Evolutionary conservation across 2,329 filamentous ascomycete species (phyloP).

Genomic region (Xylaria hypoxylon): DNA sequence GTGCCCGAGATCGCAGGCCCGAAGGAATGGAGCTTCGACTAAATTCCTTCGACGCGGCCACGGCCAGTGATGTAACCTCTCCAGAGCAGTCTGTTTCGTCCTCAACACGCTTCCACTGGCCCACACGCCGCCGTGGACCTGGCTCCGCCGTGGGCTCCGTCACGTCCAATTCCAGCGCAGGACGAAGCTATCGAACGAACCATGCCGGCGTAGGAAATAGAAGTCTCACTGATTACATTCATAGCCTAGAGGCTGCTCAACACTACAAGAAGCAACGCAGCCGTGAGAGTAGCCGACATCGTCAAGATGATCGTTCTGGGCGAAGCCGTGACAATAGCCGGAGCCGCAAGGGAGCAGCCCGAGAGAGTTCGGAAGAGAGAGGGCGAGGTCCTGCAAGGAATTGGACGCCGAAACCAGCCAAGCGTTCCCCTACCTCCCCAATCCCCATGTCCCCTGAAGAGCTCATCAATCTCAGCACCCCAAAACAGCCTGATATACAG

Average conservation of each 20-base stretch:
- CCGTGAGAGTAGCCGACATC: conserved; percentile 65
- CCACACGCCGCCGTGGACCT: conserved; percentile 63
- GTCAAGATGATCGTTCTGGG: conserved; percentile 55
- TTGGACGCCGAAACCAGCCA: conserved; percentile 74
- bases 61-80: conserved; percentile 66
- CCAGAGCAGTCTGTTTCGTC: conserved; percentile 67
- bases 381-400: conserved; percentile 74
- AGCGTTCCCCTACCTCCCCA: conserved; percentile 90
- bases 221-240: conserved; percentile 86
- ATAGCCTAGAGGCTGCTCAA: conserved; percentile 82
- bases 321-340: conserved; percentile 61
- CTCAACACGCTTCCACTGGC: conserved; percentile 67
- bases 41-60: conserved; percentile 64
- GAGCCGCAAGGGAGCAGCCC: conserved; percentile 61
- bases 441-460: conserved; percentile 96
- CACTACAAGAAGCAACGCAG: conserved; percentile 68
- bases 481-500: conserved; percentile 50
- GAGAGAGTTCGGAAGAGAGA: conserved; percentile 76
- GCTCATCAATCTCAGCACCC: conserved; percentile 70
- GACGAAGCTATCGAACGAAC: conserved; percentile 63
- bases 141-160: conserved; percentile 69
- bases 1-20: conserved; percentile 83
- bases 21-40: conserved; percentile 75
- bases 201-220: conserved; percentile 57
- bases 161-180: conserved; percentile 66